Percentiles rank a stretch among this genome's conserved stretches.
Conservation (phyloP, 441 rosid genomes). For the Populus trichocarpa region DNA sequence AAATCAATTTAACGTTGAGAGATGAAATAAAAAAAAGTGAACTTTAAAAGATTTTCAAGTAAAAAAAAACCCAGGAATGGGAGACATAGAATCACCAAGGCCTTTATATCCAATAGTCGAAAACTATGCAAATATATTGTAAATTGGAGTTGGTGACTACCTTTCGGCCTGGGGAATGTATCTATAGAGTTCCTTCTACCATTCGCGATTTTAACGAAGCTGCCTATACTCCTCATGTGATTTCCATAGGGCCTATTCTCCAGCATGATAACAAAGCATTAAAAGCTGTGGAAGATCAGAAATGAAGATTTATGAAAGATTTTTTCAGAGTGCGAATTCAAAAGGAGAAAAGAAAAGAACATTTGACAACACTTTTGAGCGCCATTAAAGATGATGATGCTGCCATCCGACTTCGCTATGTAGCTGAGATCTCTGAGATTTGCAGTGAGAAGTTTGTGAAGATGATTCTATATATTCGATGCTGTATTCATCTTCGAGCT, state of each 20-base stretch:
- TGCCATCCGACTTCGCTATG: too few species aligned
- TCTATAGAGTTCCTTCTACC: constrained; percentile 8
- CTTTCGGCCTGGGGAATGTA: background rate
- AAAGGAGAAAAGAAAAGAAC: background rate
- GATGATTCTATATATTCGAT: constrained; percentile 23
- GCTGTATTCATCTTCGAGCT: constrained; percentile 29
- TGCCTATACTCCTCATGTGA: constrained; percentile 17
- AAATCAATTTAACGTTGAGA: too few species aligned
- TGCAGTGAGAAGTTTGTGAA: background rate
- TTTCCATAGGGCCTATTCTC: constrained; percentile 8
- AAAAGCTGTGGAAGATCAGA: constrained; percentile 8
- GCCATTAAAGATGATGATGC: too few species aligned
- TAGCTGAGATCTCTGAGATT: too few species aligned
- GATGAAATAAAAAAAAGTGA: too few species aligned
- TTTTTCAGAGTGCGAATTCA: constrained; percentile 4
- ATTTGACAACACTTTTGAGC: background rate
- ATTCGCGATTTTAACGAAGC: constrained; percentile 6
- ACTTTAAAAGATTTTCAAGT: too few species aligned
- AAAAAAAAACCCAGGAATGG: too few species aligned
- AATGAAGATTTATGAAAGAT: constrained; percentile 12
- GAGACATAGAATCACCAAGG: too few species aligned
- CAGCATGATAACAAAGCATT: background rate
- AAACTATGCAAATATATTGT: too few species aligned
- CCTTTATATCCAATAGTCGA: too few species aligned
- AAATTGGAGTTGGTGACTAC: too few species aligned